A percentile compares a stretch with the other conserved stretches of the same genome.
phyloP scores from a whole-genome alignment of 192 early-diverging fungal species.

The Linnemannia zychae region DNA sequence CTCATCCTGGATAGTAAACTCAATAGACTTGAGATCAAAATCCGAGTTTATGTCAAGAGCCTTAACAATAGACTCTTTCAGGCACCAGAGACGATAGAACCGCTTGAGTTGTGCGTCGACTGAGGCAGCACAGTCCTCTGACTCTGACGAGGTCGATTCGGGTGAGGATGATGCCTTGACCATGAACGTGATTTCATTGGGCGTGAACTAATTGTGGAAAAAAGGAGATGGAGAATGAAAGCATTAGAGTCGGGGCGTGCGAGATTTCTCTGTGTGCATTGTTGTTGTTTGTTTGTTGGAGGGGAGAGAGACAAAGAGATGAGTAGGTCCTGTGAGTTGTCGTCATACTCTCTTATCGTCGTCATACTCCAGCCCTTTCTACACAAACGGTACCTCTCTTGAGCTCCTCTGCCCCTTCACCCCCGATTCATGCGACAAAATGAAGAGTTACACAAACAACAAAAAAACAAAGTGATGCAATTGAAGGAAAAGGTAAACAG shows the following conservation, averaged over 20 bases:
- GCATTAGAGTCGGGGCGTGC: slow-evolving; percentile 1
- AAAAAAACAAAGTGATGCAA: not conserved
- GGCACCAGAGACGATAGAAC: slow-evolving; percentile 63
- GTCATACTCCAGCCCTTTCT: not conserved
- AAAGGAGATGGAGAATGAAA: not conserved
- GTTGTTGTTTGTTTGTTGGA: not conserved
- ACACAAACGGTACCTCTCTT: not conserved
- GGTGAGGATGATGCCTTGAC: slow-evolving; percentile 7
- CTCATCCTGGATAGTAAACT: slow-evolving; percentile 48
- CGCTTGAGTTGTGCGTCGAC: slow-evolving; percentile 35
- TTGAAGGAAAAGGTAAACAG: not conserved
- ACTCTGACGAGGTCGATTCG: not conserved
- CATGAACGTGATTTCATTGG: slow-evolving; percentile 30
- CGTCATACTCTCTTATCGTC: not conserved
- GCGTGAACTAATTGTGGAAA: slow-evolving; percentile 21
- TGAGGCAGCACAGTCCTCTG: not conserved
- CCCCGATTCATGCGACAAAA: slow-evolving; percentile 5
- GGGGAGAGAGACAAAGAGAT: not conserved
- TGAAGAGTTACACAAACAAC: not conserved
- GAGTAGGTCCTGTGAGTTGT: not conserved
- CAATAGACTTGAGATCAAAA: slow-evolving; percentile 57
- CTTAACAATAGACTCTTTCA: slow-evolving; percentile 70
- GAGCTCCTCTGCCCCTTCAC: not conserved
- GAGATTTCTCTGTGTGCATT: not conserved
- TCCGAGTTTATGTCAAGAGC: slow-evolving; percentile 65